Base-by-base conservation (phyloP, 2,329 filamentous ascomycete species). In the Ophiosphaerella herpotricha region DNA sequence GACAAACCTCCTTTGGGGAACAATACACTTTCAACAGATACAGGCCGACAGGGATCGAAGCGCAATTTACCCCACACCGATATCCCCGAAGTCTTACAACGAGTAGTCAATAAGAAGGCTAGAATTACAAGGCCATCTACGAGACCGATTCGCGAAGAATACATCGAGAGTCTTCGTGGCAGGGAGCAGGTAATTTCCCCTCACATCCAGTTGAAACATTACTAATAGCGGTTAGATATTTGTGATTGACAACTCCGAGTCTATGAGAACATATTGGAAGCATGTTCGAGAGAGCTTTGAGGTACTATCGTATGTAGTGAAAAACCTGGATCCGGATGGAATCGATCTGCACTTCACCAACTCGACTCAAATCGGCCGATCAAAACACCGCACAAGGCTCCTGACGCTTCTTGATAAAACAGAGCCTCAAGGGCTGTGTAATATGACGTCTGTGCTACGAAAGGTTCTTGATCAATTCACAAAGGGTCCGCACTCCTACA, bases 331-430 rank as follows among this genome's bases (percentile, higher is more conserved):
- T 32, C 43, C 29, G 2, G 61, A 64, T 32, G 61, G 60, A 0
- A 55, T 61, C 5, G 61, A 66, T 5, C 26, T 66, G 1, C 39
- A 36, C 7, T 63, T 61, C 37, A 53, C 61, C 3, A 55, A 42
- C 5, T 13, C 21, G n/a, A 2, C 3, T 1, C 16, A 38, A 29
- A 29, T 7, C 2, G 23, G 5, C 1, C 47, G 34, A 2, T 45
- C 16, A 2, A 52, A 39, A 35, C 36, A 46, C 33, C 29, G 43
- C n/a, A 24, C 24, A 43, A 36, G 39, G 1, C 55, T 53, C 6
- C n/a, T 49, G 6, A n/a, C 13, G 2, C 39, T 4, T 0, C 31
- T 56, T 2, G 32, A 50, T 9, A 32, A 23, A 1, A 18, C 24
- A 26, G 16, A 23, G 3, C 34, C n/a, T 4, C 4, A 11, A 9